phyloP scores from a whole-genome alignment of 2,329 filamentous ascomycete genomes.

The Fusarium penzigii region DNA sequence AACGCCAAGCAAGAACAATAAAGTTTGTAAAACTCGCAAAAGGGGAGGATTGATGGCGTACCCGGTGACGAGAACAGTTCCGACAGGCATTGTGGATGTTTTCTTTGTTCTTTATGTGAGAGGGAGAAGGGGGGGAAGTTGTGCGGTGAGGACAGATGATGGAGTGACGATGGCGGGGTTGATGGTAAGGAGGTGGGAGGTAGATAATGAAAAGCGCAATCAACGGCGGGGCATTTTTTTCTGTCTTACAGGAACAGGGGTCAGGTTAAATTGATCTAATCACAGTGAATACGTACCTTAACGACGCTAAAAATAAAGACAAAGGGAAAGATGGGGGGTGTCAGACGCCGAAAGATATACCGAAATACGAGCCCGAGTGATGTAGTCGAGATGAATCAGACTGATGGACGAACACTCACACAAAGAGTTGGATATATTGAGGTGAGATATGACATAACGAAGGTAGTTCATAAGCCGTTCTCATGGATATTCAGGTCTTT shows the following conservation, averaged over 20 bases:
- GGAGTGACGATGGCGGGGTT: conserved; percentile 14
- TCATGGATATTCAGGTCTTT: too few relatives aligned
- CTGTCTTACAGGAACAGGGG: neutral
- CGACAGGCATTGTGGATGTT: conserved; percentile 65
- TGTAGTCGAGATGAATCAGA: neutral
- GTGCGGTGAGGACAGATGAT: conserved; percentile 22
- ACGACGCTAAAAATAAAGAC: too few relatives aligned
- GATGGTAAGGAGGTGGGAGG: conserved; percentile 8
- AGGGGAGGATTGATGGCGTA: conserved; percentile 44
- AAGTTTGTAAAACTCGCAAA: conserved; percentile 6
- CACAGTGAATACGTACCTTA: too few relatives aligned
- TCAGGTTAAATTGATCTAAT: too few relatives aligned
- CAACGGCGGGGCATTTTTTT: conserved; percentile 23
- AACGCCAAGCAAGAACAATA: neutral
- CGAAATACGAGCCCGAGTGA: neutral
- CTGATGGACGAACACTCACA: too few relatives aligned
- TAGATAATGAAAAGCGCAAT: neutral
- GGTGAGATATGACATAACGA: too few relatives aligned
- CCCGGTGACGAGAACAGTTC: conserved; percentile 92
- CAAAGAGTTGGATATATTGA: too few relatives aligned
- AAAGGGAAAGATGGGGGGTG: too few relatives aligned
- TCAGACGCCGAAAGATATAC: neutral
- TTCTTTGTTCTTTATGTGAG: conserved; percentile 22
- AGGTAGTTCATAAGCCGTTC: too few relatives aligned
- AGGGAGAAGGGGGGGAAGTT: neutral